Evolutionary conservation across 2,329 filamentous ascomycete species (phyloP), one percentile per base, ranked within the genome.

Genomic region (Cryphonectria radicalis): DNA sequence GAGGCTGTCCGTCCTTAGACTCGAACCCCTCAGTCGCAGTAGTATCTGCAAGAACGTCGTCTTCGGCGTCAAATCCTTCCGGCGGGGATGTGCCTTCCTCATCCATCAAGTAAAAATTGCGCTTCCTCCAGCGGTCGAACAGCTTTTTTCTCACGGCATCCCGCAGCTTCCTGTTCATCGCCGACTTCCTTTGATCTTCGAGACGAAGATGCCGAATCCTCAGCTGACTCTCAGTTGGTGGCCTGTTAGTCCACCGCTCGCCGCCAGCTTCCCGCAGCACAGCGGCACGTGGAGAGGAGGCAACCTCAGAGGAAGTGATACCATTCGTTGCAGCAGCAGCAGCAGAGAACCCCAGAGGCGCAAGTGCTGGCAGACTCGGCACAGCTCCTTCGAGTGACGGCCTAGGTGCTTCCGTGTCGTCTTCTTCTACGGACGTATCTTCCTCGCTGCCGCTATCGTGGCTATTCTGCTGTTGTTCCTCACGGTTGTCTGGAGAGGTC

Each of bases 71-170:
- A 84, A 91, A 94, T 37, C 88, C 89, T 8, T 87, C 84, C 0
- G 92, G 92, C 1, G 88, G 84, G n/a, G 80, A 78, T 13, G 88
- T 87, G 2, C 93, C 93, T 79, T 97, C 93, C 82, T 97, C 94
- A 79, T 94, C 92, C 71, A 97, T 93, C 0, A 94, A 87, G 76
- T 96, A 97, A 76, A 96, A 97, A 55, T 91, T 89, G 63, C 93
- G 87, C 71, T 92, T 87, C 76, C 88, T 88, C 93, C 93, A 96
- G 66, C 93, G 87, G 68, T 95, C 89, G 75, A 91, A 86, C 50
- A 93, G 83, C 74, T 85, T 84, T 55, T 81, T 83, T 19, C 87
- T 83, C 1, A 87, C 86, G 8, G 79, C 76, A 1, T 77, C 79
- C 40, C 81, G 79, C 37, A 81, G 79, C 25, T 81, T 78, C 70